phyloP scores from a whole-genome alignment of 2,329 filamentous ascomycete genomes.

The Dothidotthia symphoricarpi region DNA sequence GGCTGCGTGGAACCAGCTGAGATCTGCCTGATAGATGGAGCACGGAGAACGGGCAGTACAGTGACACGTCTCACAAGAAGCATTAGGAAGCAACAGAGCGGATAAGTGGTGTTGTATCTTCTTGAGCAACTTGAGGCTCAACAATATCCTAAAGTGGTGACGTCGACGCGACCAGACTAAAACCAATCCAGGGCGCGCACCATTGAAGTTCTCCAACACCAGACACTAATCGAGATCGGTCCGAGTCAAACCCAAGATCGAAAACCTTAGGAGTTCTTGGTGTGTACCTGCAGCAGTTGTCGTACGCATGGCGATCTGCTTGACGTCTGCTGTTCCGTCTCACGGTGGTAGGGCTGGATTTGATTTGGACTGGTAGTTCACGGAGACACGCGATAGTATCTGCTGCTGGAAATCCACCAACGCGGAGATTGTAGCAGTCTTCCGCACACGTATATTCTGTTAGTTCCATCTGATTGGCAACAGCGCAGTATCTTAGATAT shows the following conservation, averaged over 20 bases:
- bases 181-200: conserved; percentile 19
- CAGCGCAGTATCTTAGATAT: no score
- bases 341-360: no score
- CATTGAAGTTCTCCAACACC: conserved; percentile 18
- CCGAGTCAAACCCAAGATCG: conserved; percentile 15
- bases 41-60: conserved; percentile 1
- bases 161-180: conserved; percentile 21
- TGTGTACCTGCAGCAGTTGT: conserved; percentile 14
- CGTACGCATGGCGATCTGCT: conserved; percentile 10
- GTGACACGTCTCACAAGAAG: conserved; percentile 6
- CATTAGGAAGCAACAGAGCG: conserved; percentile 9
- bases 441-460: no score
- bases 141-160: conserved; percentile 21
- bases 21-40: neutral
- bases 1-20: neutral
- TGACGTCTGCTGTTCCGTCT: neutral
- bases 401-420: no score
- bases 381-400: no score
- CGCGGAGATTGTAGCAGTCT: no score
- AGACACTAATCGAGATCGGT: conserved; percentile 15
- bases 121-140: neutral
- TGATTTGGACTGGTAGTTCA: no score
- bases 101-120: neutral
- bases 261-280: conserved; percentile 13
- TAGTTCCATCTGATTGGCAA: no score